Evolutionary conservation across 306 rosid species (phyloP).

Genomic region (Vicia villosa): DNA sequence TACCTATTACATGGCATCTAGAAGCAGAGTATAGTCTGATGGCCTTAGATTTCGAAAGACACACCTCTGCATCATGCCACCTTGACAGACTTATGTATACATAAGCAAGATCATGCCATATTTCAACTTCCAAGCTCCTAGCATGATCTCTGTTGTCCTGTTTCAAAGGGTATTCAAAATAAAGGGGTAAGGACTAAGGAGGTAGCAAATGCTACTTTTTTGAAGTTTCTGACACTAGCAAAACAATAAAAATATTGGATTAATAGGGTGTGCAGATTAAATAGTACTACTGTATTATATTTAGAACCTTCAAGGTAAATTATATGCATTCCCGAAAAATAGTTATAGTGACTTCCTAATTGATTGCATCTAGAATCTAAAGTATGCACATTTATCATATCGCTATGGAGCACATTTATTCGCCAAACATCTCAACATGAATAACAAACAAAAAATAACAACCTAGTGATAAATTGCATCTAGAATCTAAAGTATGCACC

Average conservation of each 20-base stretch:
- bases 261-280: background rate
- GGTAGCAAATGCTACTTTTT: constrained; percentile 24
- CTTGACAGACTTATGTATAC: constrained; percentile 65
- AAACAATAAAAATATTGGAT: background rate
- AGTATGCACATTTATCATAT: background rate
- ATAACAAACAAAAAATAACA: background rate
- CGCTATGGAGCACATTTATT: constrained; percentile 15
- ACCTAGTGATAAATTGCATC: constrained; percentile 15
- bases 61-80: constrained; percentile 80
- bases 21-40: constrained; percentile 59
- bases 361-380: constrained; percentile 18
- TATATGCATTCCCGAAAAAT: background rate
- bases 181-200: constrained; percentile 30
- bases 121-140: constrained; percentile 72
- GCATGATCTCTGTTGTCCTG: constrained; percentile 57
- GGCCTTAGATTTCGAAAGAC: constrained; percentile 84
- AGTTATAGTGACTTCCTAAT: background rate
- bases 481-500: constrained; percentile 1
- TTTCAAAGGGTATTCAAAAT: constrained; percentile 19
- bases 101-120: constrained; percentile 84
- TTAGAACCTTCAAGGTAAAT: constrained; percentile 12
- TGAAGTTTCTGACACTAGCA: constrained; percentile 10
- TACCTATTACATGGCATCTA: constrained; percentile 80
- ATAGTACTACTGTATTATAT: background rate
- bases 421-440: constrained; percentile 11